Base-by-base conservation (phyloP, 192 early-diverging fungal species). In the Neocallimastix lanati region DNA sequence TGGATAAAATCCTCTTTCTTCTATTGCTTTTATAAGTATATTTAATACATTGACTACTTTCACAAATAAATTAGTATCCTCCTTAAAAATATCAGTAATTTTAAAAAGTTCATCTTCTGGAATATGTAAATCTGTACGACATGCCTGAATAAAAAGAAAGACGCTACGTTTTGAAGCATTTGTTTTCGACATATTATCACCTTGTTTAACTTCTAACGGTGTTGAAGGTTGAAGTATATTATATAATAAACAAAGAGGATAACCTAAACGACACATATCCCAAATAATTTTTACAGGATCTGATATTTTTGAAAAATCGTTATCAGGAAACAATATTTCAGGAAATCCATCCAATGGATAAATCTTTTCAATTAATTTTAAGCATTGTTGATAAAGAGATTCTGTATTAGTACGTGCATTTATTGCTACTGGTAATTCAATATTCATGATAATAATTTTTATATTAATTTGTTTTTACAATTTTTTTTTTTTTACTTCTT, bases 21-120 rank as follows among this genome's bases (percentile, higher is more conserved):
- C 50, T 25, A 67, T 67, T 67, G 50, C n/a, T 67, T 67, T 67
- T 67, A 67, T 11, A 21, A 67, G 50, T 11, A 67, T 67, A 67
- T 67, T 67, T 67, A 67, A 27, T 25, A 67, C 50, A 67, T 67
- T 67, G 0, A 67, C 50, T 84, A 95, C 96, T 90, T 96, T 99
- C 80, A 99, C 93, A 84, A 98, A 96, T 80, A 92, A 93, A 85
- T 96, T 96, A 33, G 96, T 99, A 82, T 99, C 95, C 82, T 98
- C 96, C 78, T 93, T 92, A 84, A 92, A 95, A 58, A 97, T 84
- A 78, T 96, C 95, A 11, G 94, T 89, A 78, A 98, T 91, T 58
- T 92, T 90, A 83, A 96, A 94, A 29, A 93, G 83, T 81, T 93
- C 50, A 27, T 67, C 50, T 67, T 67, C 50, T 67, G 50, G 50